Evolutionary conservation across 108 stramenopile species (phyloP), one percentile per base, ranked within the genome.

Genomic region (Nannochloropsis salina): DNA sequence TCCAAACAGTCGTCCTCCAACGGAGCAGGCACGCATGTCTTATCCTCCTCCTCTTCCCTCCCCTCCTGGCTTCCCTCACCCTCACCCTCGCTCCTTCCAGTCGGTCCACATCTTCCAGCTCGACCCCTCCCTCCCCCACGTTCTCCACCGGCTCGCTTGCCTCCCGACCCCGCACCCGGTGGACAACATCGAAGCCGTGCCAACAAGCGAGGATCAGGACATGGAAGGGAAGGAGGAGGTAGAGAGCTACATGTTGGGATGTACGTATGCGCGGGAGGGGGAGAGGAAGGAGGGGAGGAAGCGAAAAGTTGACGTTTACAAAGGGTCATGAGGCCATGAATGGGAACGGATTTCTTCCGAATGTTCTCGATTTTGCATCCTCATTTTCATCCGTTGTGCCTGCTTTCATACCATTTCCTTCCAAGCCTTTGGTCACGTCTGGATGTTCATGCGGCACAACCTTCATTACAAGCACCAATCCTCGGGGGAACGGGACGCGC

Each of bases 371-470:
- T 1, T 31, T 31, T 1, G 31, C 31, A 31, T 31, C 31, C 31
- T 31, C 1, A 31, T 31, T 31, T 31, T 31, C 31, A 1, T 31
- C 31, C 31, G 0, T 31, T 31, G 10, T 51, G 15, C 61, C 61
- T 74, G 20, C 61, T n/a, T 74, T n/a, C 61, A 15, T 74, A 3
- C 61, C 1, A 2, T n/a, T 6, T 3, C 61, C 61, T 8, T 6
- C 8, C 20, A 1, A 74, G 61, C 61, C 20, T 74, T 15, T 3
- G 61, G 61, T 15, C 61, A 74, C n/a, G 20, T 74, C 20, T 74
- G 61, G 61, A 74, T 74, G 61, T 74, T 74, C 61, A 4, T 74
- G 61, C 15, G 61, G 61, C 61, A 74, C 61, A 74, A 74, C 61
- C 61, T 74, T n/a, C 61, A 6, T 74, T 74, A 74, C 6, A n/a